A percentile compares a stretch with the other conserved stretches of the same genome.
These are phyloP conservation scores for Andrographis paniculata DNA, from an alignment of 305 asterid genomes.

Conservation along the genomic window DNA sequence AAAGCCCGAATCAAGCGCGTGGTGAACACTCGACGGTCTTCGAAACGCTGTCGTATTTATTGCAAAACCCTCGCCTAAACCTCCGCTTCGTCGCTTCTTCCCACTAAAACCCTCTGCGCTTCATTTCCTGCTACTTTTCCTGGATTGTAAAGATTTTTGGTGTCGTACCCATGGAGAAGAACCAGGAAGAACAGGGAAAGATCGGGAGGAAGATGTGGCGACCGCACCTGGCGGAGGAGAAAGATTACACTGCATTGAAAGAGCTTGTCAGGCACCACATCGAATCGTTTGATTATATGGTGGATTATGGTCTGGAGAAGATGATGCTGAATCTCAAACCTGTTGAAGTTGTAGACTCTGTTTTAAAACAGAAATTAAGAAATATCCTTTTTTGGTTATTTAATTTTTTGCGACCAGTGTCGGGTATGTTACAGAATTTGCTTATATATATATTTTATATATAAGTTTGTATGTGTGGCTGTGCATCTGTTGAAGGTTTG, in stretches of 20 bases:
- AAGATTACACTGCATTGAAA: constrained; percentile 49
- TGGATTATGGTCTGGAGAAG: constrained; percentile 46
- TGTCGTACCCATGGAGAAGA: too few relatives aligned
- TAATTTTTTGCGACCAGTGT: background rate
- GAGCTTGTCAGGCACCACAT: constrained; percentile 69
- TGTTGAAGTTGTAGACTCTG: constrained; percentile 38
- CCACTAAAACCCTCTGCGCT: too few relatives aligned
- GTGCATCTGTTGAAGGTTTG: constrained; percentile 17
- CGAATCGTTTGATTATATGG: constrained; percentile 75
- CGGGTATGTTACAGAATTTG: background rate
- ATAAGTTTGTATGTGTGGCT: constrained; percentile 1
- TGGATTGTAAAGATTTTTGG: too few relatives aligned
- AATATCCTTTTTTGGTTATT: constrained; percentile 50
- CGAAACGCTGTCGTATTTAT: too few relatives aligned
- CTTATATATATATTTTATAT: background rate
- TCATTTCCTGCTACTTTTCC: too few relatives aligned
- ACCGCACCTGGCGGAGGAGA: constrained; percentile 59
- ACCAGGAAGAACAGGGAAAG: too few relatives aligned
- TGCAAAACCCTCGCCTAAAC: too few relatives aligned
- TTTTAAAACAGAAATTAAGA: constrained; percentile 40
- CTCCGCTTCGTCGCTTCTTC: too few relatives aligned
- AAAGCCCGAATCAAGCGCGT: too few relatives aligned
- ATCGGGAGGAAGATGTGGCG: constrained; percentile 19
- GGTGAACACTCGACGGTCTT: too few relatives aligned
- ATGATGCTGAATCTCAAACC: constrained; percentile 55